Evolutionary conservation across 805 yeast species (phyloP).

Genomic region (Starmerella cellae): DNA sequence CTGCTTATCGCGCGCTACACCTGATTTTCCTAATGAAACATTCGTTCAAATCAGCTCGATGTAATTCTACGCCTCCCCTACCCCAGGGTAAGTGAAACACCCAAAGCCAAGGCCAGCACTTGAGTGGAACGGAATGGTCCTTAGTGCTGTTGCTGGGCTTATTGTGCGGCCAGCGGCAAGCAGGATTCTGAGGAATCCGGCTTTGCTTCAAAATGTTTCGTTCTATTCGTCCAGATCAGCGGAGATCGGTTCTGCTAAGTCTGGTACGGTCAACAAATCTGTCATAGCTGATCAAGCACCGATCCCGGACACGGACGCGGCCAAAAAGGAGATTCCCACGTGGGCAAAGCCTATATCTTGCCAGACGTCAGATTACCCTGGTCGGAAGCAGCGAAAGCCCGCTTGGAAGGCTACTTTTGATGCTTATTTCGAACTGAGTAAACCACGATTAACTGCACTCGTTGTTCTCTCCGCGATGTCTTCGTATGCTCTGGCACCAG

Average conservation of each 20-base stretch:
- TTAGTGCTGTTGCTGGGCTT: not conserved
- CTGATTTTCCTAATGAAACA: too few species aligned
- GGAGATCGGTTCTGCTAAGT: too few species aligned
- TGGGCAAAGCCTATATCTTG: slow-evolving; percentile 20
- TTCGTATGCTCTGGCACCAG: slow-evolving; percentile 84
- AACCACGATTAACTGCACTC: slow-evolving; percentile 75
- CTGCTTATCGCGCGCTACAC: too few species aligned
- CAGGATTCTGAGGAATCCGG: not conserved
- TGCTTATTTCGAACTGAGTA: slow-evolving; percentile 61
- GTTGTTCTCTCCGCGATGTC: slow-evolving; percentile 88
- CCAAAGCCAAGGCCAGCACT: too few species aligned
- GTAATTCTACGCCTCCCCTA: too few species aligned
- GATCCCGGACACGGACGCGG: not conserved
- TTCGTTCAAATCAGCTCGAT: too few species aligned
- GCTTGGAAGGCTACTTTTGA: slow-evolving; percentile 5
- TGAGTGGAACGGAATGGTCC: too few species aligned
- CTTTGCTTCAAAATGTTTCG: too few species aligned
- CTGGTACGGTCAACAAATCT: too few species aligned
- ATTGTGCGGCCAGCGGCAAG: not conserved
- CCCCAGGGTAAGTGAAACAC: too few species aligned
- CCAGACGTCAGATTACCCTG: slow-evolving; percentile 3
- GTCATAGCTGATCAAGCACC: too few species aligned
- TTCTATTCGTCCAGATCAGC: too few species aligned
- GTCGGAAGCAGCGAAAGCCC: slow-evolving; percentile 1
- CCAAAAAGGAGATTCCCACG: slow-evolving; percentile 7